These are phyloP conservation scores for Boletus edulis DNA, from an alignment of 768 basidiomycete genomes.

Conservation along the genomic window DNA sequence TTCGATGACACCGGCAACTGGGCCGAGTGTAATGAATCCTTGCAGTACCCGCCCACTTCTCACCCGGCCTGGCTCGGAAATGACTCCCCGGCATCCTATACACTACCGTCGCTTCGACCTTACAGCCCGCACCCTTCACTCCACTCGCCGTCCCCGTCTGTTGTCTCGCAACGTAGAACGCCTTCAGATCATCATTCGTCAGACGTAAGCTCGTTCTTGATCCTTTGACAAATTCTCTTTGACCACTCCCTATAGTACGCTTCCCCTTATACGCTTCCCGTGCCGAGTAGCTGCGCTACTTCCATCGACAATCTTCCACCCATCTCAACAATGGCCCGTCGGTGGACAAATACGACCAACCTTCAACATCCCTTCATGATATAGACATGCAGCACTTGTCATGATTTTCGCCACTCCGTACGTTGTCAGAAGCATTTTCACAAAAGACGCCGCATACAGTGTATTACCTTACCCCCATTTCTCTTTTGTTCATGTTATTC, in stretches of 20 bases:
- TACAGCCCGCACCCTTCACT: conserved; percentile 25
- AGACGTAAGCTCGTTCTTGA: conserved; percentile 20
- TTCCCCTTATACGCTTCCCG: conserved; percentile 23
- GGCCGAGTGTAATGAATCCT: conserved; percentile 21
- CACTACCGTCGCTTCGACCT: conserved; percentile 29
- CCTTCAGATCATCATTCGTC: conserved; percentile 24
- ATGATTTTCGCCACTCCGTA: not conserved
- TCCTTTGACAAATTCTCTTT: not conserved
- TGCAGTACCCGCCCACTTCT: conserved; percentile 20
- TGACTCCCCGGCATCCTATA: conserved; percentile 26
- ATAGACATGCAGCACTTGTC: conserved; percentile 23
- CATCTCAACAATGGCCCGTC: conserved; percentile 36
- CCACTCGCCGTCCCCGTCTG: conserved; percentile 29
- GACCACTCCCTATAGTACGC: conserved; percentile 18
- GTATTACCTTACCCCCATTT: conserved; percentile 11
- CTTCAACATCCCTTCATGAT: conserved; percentile 34
- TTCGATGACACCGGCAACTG: conserved; percentile 21
- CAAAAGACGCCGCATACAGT: conserved; percentile 6
- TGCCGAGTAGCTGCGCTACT: conserved; percentile 28
- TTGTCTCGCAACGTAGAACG: conserved; percentile 25
- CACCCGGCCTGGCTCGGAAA: conserved; percentile 30
- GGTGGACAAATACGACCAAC: conserved; percentile 35
- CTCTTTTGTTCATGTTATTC: conserved; percentile 1
- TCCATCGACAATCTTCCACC: conserved; percentile 32
- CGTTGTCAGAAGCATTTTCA: conserved; percentile 9